Evolutionary conservation across 495 filamentous ascomycete genomes (phyloP), one percentile per base, ranked within the genome.

Genomic region (Glonium stellatum): DNA sequence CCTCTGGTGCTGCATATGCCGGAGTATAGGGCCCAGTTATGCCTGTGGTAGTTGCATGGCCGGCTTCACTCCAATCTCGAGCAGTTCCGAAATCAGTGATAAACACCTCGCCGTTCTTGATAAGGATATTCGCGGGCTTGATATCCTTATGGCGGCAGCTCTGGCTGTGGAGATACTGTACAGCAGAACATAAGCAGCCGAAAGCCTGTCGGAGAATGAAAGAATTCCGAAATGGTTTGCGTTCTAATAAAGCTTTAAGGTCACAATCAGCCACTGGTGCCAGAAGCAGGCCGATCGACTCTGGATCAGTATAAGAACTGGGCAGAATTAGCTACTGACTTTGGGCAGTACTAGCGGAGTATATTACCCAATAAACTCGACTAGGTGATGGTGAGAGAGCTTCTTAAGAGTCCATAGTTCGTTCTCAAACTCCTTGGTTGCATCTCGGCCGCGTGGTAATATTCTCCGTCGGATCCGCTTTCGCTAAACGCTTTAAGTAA

Each of bases 121-220:
- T 5, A 5, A 64, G 31, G 31, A 64, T 64, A 42, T 64, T 64
- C 13, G 22, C 51, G 4, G 61, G 58, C 21, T 62, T 64, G 18
- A 63, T 58, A 35, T 66, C 61, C 41, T 66, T 66, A 37, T 66
- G 63, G 31, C 63, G 63, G 42, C 54, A 63, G 8, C 63, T 66
- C n/a, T 52, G n/a, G 12, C 50, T 49, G n/a, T 66, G 63, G 4
- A 66, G 58, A 59, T 66, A 63, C 13, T 15, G 50, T 5, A 66
- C 25, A 21, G 60, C 59, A 19, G 63, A 47, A 36, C 53, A 57
- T 34, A 66, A 52, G 35, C 61, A 66, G 12, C 62, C 62, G 42
- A 58, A 57, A 27, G 44, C 57, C 11, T 42, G 21, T 6, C 63
- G 49, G 39, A 65, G 36, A 25, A 41, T 31, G 37, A 59, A 27